Conservation (phyloP, 1,284 basidiomycete genomes). For the Ceratobasidium sp. region DNA sequence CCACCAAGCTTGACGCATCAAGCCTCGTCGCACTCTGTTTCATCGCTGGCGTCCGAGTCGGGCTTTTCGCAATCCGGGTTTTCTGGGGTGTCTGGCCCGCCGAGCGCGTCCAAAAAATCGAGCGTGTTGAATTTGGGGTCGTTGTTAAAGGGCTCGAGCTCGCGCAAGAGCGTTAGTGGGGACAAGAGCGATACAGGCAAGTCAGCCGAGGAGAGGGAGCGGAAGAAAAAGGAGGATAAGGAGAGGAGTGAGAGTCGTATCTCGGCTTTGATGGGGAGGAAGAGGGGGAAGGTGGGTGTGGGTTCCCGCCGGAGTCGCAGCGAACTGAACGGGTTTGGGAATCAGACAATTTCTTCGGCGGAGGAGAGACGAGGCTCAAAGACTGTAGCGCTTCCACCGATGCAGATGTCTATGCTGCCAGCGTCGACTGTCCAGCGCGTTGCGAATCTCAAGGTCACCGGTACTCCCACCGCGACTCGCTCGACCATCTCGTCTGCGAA, state of each 20-base stretch:
- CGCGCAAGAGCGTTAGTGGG: conserved; percentile 70
- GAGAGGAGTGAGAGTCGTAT: conserved; percentile 84
- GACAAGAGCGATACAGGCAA: conserved; percentile 61
- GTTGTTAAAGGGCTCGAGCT: conserved; percentile 80
- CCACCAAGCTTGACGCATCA: conserved; percentile 53
- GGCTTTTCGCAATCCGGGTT: conserved; percentile 61
- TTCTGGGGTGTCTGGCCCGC: conserved; percentile 54
- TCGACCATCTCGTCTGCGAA: conserved; percentile 41
- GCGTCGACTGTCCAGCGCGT: conserved; percentile 79
- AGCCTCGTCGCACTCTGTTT: conserved; percentile 53
- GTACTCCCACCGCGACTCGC: conserved; percentile 57
- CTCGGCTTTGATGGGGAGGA: conserved; percentile 85
- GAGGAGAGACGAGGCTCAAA: conserved; percentile 72
- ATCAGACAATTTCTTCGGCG: conserved; percentile 82
- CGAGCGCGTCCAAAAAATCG: conserved; percentile 68
- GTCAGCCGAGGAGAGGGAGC: conserved; percentile 36
- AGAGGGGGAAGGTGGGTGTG: conserved; percentile 82
- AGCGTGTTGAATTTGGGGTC: conserved; percentile 79
- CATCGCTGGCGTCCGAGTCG: conserved; percentile 61
- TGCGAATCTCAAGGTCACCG: conserved; percentile 69
- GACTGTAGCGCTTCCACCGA: conserved; percentile 70
- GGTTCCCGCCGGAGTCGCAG: conserved; percentile 7
- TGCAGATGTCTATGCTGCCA: conserved; percentile 84
- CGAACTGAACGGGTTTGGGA: conserved; percentile 30
- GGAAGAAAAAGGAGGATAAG: conserved; percentile 75